Conservation (phyloP, 306 rosid genomes). For the Citrullus mucosospermus region DNA sequence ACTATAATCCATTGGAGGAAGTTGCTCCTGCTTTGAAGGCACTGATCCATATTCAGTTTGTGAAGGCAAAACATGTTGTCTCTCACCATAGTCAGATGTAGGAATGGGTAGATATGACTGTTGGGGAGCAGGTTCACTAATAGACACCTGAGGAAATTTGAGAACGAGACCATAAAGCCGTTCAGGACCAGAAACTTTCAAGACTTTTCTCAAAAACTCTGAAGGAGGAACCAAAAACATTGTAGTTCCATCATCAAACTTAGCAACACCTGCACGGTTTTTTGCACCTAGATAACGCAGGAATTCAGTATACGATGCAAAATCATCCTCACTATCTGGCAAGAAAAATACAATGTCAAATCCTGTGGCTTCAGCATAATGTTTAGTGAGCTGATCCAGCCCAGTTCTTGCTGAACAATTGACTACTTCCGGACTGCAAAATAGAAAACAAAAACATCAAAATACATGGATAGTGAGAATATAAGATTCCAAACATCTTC, state of each 20-base stretch:
- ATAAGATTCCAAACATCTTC: background rate
- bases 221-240: slow-evolving; percentile 96
- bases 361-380: slow-evolving; percentile 88
- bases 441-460: slow-evolving; percentile 17
- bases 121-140: slow-evolving; percentile 36
- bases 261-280: slow-evolving; percentile 98
- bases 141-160: slow-evolving; percentile 60
- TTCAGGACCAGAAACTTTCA: slow-evolving; percentile 90
- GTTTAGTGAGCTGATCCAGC: slow-evolving; percentile 77
- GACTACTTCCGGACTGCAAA: slow-evolving; percentile 83
- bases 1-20: slow-evolving; percentile 42
- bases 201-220: slow-evolving; percentile 67
- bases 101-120: slow-evolving; percentile 39
- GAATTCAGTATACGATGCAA: slow-evolving; percentile 99
- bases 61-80: slow-evolving; percentile 48
- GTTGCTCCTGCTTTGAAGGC: slow-evolving; percentile 52
- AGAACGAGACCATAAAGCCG: slow-evolving; percentile 97
- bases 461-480: background rate
- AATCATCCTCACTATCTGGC: slow-evolving; percentile 94
- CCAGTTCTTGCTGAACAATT: slow-evolving; percentile 99
- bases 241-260: slow-evolving; percentile 78
- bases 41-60: slow-evolving; percentile 41
- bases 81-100: slow-evolving; percentile 44
- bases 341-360: slow-evolving; percentile 88
- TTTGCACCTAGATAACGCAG: slow-evolving; percentile 82